Percentiles rank a stretch among this genome's conserved stretches.
Conservation (phyloP, 177 flowering plant genomes). For the Tripterygium wilfordii region DNA sequence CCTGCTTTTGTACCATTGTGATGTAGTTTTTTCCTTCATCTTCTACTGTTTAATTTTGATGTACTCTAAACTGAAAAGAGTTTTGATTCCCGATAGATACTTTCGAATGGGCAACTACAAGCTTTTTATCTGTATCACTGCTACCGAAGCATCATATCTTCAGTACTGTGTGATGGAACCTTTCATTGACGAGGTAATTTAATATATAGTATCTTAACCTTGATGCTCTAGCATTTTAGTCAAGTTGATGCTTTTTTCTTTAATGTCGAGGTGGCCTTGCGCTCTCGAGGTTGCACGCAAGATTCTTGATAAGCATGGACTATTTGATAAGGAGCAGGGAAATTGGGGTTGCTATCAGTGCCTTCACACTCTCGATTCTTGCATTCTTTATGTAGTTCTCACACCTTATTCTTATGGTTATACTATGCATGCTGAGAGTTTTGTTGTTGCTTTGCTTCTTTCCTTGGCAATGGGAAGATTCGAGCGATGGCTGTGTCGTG, state of each 20-base stretch:
- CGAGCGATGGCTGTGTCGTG: conserved; percentile 53
- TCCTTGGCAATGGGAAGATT: conserved; percentile 37
- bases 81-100: conserved; percentile 32
- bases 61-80: conserved; percentile 4
- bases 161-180: conserved; percentile 77
- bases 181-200: conserved; percentile 53
- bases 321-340: too few relatives aligned
- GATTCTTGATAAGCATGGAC: too few relatives aligned
- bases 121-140: conserved; percentile 44
- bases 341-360: too few relatives aligned
- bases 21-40: background rate
- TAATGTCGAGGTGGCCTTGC: too few relatives aligned
- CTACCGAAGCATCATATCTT: conserved; percentile 62
- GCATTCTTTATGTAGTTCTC: too few relatives aligned
- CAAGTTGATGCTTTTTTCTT: too few relatives aligned
- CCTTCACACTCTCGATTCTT: too few relatives aligned
- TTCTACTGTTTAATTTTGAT: background rate
- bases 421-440: too few relatives aligned
- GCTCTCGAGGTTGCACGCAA: too few relatives aligned
- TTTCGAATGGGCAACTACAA: conserved; percentile 59
- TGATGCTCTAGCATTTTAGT: too few relatives aligned
- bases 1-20: background rate
- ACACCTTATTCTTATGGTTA: too few relatives aligned
- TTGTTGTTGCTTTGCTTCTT: background rate
- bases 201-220: too few relatives aligned